Conservation (phyloP, 2,329 filamentous ascomycete species). For the Colletotrichum incanum region DNA sequence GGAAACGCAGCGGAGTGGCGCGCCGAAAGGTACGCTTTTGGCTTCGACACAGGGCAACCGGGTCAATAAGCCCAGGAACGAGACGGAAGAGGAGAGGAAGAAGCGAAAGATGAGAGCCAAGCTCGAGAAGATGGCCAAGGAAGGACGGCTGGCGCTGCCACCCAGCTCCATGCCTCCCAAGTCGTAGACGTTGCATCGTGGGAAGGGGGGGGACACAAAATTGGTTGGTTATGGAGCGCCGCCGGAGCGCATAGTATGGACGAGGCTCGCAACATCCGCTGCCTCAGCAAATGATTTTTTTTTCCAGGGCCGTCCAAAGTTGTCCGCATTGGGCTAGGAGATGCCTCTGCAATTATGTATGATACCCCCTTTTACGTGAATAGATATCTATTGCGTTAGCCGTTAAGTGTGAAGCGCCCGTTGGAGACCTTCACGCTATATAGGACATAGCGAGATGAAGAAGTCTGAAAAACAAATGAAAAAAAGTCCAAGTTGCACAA, state of each 20-base stretch:
- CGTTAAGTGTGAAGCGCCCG: not conserved
- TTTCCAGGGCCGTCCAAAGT: not conserved
- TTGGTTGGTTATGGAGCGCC: not conserved
- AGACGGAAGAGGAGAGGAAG: slow-evolving; percentile 20
- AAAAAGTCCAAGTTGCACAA: slow-evolving; percentile 21
- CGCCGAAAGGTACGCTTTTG: slow-evolving; percentile 5
- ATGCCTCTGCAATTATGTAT: not conserved
- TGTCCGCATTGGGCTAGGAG: not conserved
- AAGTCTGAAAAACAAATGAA: not conserved
- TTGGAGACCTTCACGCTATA: not conserved
- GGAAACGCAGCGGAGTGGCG: not conserved
- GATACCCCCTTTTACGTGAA: slow-evolving; percentile 13
- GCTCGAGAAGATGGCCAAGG: slow-evolving; percentile 25
- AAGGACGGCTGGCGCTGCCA: slow-evolving; percentile 26
- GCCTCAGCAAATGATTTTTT: not conserved
- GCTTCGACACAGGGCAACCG: slow-evolving; percentile 30
- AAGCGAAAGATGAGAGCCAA: slow-evolving; percentile 14
- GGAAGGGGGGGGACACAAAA: not conserved
- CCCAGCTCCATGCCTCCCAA: slow-evolving; percentile 19
- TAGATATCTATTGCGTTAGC: not conserved
- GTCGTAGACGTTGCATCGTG: not conserved
- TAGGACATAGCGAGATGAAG: not conserved
- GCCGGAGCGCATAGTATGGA: not conserved
- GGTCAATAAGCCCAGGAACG: slow-evolving; percentile 37
- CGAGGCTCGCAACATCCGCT: not conserved